phyloP scores from a whole-genome alignment of 345 rosid genomes.

The Limnanthes douglasii region DNA sequence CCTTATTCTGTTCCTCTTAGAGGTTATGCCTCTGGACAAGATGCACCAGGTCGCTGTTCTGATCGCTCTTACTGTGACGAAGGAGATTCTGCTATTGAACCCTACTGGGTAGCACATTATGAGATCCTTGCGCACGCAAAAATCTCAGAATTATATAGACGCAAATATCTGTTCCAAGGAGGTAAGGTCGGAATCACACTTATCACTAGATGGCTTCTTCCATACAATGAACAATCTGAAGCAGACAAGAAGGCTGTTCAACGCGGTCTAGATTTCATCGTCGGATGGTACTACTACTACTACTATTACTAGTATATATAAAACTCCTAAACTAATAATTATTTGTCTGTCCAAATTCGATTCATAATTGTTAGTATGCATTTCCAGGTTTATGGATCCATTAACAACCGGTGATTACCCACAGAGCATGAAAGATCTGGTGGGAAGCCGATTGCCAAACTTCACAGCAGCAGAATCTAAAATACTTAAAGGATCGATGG shows the following conservation, averaged over 20 bases:
- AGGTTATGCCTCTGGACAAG: constrained; percentile 12
- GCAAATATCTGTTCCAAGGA: too few species aligned
- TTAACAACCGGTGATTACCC: constrained; percentile 10
- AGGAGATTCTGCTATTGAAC: constrained; percentile 34
- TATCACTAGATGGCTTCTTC: too few species aligned
- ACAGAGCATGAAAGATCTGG: constrained; percentile 10
- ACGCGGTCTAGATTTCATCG: too few species aligned
- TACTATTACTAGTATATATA: too few species aligned
- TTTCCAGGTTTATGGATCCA: constrained; percentile 9
- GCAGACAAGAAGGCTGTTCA: too few species aligned
- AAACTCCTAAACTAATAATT: too few species aligned
- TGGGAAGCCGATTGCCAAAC: constrained; percentile 9
- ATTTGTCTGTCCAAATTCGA: too few species aligned
- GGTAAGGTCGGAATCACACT: too few species aligned
- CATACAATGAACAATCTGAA: too few species aligned
- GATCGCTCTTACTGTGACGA: constrained; percentile 16
- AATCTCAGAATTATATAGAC: constrained; percentile 16
- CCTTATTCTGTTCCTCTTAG: constrained; percentile 14
- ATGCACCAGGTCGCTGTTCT: constrained; percentile 40
- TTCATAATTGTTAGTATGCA: too few species aligned
- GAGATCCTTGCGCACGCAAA: constrained; percentile 38
- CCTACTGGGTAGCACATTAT: constrained; percentile 29
- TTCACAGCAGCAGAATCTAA: constrained; percentile 6
- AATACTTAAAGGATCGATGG: constrained; percentile 7
- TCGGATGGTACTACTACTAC: too few species aligned